Evolutionary conservation across 2,329 filamentous ascomycete genomes (phyloP), one percentile per base, ranked within the genome.

Genomic region (Plenodomus tracheiphilus): DNA sequence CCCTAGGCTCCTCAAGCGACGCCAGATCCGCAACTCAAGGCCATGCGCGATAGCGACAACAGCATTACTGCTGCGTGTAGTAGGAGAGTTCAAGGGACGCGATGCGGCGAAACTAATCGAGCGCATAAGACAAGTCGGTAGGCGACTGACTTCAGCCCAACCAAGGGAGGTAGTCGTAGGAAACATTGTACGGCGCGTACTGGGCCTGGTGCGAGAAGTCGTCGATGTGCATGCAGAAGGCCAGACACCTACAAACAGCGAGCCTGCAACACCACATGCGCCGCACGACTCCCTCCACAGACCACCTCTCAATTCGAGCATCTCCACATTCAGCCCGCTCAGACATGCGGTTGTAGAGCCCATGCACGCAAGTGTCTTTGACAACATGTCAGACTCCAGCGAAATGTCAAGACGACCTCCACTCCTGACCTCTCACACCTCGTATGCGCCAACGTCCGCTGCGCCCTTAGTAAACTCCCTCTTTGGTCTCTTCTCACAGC

Each of bases 41-140:
- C 85, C 89, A 71, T 97, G 92, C 75, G 94, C 94, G 48, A 85
- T 94, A 50, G 92, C 92, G 53, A 97, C 93, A 2, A 89, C 92
- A 18, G 88, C 95, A 63, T 85, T 97, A 21, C 85, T 99, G 37
- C 83, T 91, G 43, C 88, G 90, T 53, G 89, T 97, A 18, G 89
- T 99, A 43, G 89, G 89, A 28, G 86, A 86, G 56, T 88, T 88
- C 61, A 89, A 87, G 70, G 92, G 87, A 76, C 81, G 82, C 53
- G 88, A 93, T 70, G 86, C 91, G 39, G 83, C 85, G 41, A 85
- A 87, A 64, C 84, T 99, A 42, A 84, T 97, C 50, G 83, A 87
- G 61, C 86, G 89, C 58, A 86, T 99, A 53, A 86, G 89, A 57
- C 82, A 85, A 51, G 85, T 93, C 19, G 94, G 94, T 47, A 82